phyloP scores from a whole-genome alignment of 1,284 basidiomycete genomes.

The Polyporus tsugae region DNA sequence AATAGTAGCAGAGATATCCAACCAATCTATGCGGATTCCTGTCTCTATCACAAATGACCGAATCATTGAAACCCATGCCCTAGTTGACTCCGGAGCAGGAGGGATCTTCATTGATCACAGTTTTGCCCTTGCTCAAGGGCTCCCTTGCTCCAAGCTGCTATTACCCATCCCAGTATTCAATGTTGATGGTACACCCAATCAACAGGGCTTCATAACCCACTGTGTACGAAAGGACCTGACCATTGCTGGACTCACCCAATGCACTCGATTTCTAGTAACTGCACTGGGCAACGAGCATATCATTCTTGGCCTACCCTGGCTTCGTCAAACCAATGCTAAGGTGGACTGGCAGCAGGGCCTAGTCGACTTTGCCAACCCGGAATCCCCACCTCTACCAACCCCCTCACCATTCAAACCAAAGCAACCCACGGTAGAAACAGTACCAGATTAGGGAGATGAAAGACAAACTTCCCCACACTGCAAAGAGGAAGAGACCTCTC shows the following conservation, averaged over 20 bases:
- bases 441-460: too few species aligned
- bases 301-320: conserved; percentile 4
- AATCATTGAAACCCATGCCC: conserved; percentile 3
- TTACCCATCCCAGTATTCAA: not conserved
- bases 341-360: not conserved
- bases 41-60: not conserved
- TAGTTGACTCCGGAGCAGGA: not conserved
- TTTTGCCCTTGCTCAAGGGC: not conserved
- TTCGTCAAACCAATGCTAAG: not conserved
- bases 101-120: not conserved
- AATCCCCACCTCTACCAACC: too few species aligned
- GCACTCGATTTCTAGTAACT: too few species aligned
- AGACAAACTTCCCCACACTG: too few species aligned
- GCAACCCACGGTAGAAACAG: too few species aligned
- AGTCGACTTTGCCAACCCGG: not conserved
- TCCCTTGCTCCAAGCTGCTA: not conserved
- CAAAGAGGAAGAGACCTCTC: too few species aligned
- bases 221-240: not conserved
- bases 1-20: too few species aligned
- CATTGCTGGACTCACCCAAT: too few species aligned
- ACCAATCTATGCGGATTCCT: not conserved
- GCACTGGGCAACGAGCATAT: not conserved
- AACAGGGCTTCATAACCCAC: not conserved
- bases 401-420: too few species aligned
- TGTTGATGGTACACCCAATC: not conserved